phyloP scores from a whole-genome alignment of 768 basidiomycete species.

The Kwoniella europaea region DNA sequence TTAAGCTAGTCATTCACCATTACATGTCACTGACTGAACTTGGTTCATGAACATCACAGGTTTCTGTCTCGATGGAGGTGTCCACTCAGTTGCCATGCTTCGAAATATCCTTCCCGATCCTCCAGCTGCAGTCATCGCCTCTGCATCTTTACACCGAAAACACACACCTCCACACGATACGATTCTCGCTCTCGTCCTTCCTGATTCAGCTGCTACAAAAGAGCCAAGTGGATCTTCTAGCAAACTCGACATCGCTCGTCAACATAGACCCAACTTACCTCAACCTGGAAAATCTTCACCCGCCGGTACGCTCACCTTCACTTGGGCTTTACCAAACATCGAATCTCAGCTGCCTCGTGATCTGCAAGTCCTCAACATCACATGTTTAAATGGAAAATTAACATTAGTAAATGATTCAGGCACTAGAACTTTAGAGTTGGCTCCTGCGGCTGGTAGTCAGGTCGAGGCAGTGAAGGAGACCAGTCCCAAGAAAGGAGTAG shows the following conservation, averaged over 20 bases:
- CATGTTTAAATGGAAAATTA: neutral
- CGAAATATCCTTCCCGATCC: constrained; percentile 1
- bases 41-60: neutral
- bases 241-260: neutral
- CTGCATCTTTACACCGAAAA: constrained; percentile 3
- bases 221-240: constrained; percentile 7
- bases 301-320: constrained; percentile 5
- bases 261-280: constrained; percentile 2
- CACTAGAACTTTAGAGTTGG: neutral
- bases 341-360: neutral
- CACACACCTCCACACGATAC: constrained; percentile 6
- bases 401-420: neutral
- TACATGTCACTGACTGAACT: neutral
- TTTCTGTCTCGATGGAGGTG: constrained; percentile 5
- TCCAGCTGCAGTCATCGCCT: neutral
- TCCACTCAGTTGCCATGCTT: constrained; percentile 4
- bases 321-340: constrained; percentile 8
- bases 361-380: constrained; percentile 5
- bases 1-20: neutral
- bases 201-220: constrained; percentile 3
- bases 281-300: constrained; percentile 6
- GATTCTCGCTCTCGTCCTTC: constrained; percentile 1
- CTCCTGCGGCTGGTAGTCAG: neutral
- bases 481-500: constrained; percentile 1
- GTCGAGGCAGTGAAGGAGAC: constrained; percentile 1